phyloP scores from a whole-genome alignment of 164 flowering plant species.

The Piper longum region DNA sequence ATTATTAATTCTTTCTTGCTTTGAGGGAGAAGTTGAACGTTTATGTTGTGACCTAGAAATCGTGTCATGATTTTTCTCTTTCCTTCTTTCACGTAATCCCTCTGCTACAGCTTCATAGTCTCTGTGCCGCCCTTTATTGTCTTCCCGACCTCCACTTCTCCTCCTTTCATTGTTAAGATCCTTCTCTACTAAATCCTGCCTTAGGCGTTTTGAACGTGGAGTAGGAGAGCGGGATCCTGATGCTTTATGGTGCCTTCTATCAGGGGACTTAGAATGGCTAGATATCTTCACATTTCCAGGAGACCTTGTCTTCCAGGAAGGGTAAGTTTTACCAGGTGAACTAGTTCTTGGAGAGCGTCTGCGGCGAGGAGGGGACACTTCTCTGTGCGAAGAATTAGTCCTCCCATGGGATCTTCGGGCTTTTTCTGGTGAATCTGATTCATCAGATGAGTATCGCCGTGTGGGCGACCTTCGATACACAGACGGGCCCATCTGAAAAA shows the following conservation, averaged over 20 bases:
- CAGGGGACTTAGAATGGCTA: constrained; percentile 17
- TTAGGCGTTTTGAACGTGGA: constrained; percentile 39
- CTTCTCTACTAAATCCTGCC: constrained; percentile 29
- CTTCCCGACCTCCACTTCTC: constrained; percentile 8
- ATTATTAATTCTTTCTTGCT: constrained; percentile 25
- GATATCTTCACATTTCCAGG: constrained; percentile 17
- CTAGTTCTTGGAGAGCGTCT: constrained; percentile 25
- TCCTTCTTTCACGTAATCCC: constrained; percentile 7
- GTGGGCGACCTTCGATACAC: constrained; percentile 12
- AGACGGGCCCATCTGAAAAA: constrained; percentile 12
- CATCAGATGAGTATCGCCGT: constrained; percentile 11
- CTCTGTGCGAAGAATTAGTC: constrained; percentile 32
- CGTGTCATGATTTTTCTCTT: constrained; percentile 18
- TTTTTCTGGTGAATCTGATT: constrained; percentile 31
- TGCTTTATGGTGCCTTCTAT: constrained; percentile 9
- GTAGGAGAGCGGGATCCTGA: constrained; percentile 34
- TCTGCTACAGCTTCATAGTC: not conserved
- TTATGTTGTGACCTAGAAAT: constrained; percentile 20
- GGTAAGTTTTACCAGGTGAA: constrained; percentile 21
- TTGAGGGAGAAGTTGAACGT: constrained; percentile 3
- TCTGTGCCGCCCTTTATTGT: not conserved
- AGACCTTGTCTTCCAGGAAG: constrained; percentile 11
- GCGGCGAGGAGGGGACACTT: constrained; percentile 32
- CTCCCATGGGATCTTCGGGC: constrained; percentile 18
- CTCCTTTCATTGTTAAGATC: constrained; percentile 18